These are phyloP conservation scores for Lathyrus tuberosus DNA, from an alignment of 306 rosid genomes.

Conservation along the genomic window DNA sequence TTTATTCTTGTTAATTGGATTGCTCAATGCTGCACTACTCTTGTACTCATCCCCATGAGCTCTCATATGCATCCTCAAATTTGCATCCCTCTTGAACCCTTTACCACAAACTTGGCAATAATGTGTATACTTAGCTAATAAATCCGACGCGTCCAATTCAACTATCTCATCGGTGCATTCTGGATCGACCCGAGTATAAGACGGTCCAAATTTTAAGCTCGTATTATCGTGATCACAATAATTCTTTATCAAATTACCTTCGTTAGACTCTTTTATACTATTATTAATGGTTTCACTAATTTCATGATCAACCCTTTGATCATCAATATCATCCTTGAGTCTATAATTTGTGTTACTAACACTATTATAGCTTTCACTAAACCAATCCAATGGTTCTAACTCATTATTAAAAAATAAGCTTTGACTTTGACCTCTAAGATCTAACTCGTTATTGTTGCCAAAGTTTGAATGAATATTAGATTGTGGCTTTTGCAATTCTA, in stretches of 20 bases:
- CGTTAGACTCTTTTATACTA: constrained; percentile 22
- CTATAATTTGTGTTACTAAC: constrained; percentile 2
- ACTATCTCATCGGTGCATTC: constrained; percentile 45
- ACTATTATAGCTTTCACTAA: constrained; percentile 46
- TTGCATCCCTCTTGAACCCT: constrained; percentile 91
- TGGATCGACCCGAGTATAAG: not conserved
- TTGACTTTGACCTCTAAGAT: constrained; percentile 41
- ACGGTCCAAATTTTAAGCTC: not conserved
- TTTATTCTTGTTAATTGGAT: constrained; percentile 54
- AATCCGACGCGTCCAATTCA: constrained; percentile 68
- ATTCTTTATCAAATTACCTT: not conserved
- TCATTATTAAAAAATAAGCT: constrained; percentile 43
- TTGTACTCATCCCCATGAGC: constrained; percentile 97
- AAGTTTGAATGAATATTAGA: constrained; percentile 7
- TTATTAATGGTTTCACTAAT: constrained; percentile 38
- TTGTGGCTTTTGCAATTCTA: not conserved
- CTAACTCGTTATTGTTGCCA: constrained; percentile 7
- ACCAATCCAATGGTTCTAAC: constrained; percentile 53
- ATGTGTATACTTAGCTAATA: constrained; percentile 91
- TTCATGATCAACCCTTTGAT: constrained; percentile 23
- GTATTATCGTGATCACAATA: not conserved
- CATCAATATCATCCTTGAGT: constrained; percentile 33
- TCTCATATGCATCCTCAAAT: constrained; percentile 96
- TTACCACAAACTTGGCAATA: constrained; percentile 90
- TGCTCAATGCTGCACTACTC: constrained; percentile 70